Percentiles rank a stretch among this genome's conserved stretches.
These are phyloP conservation scores for Boeremia lycopersici DNA, from an alignment of 2,329 filamentous ascomycete species.

Conservation along the genomic window DNA sequence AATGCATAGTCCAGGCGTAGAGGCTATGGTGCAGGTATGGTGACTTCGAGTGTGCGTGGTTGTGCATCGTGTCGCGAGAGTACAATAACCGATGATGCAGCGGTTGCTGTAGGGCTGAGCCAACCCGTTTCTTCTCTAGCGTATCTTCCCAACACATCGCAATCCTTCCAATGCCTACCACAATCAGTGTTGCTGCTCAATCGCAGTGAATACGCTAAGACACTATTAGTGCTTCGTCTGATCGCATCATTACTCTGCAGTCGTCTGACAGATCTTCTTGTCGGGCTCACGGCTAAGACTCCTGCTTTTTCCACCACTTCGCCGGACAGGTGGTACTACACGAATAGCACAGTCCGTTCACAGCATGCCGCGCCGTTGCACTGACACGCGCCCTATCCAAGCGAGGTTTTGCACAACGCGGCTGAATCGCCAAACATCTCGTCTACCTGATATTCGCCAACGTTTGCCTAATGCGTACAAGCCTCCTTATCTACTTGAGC, in stretches of 20 bases:
- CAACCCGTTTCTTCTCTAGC: not conserved
- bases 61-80: not conserved
- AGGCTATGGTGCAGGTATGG: not conserved
- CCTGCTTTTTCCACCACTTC: no score
- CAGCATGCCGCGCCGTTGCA: conserved; percentile 4
- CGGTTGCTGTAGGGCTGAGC: conserved; percentile 7
- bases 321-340: not conserved
- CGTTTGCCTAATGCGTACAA: conserved; percentile 18
- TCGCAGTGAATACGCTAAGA: no score
- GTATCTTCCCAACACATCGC: not conserved
- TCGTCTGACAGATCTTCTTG: no score
- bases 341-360: not conserved
- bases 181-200: no score
- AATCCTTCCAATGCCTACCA: no score
- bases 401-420: not conserved
- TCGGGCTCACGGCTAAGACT: no score
- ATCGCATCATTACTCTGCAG: no score
- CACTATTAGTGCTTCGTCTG: no score
- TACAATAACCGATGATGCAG: conserved; percentile 9
- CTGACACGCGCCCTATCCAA: not conserved
- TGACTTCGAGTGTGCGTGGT: not conserved
- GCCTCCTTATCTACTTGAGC: conserved; percentile 5
- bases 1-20: no score
- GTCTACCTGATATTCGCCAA: conserved; percentile 14
- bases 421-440: not conserved